A percentile compares a stretch with the other conserved stretches of the same genome.
Evolutionary conservation across 495 filamentous ascomycete species (phyloP).

Genomic region (Daldinia grandis): DNA sequence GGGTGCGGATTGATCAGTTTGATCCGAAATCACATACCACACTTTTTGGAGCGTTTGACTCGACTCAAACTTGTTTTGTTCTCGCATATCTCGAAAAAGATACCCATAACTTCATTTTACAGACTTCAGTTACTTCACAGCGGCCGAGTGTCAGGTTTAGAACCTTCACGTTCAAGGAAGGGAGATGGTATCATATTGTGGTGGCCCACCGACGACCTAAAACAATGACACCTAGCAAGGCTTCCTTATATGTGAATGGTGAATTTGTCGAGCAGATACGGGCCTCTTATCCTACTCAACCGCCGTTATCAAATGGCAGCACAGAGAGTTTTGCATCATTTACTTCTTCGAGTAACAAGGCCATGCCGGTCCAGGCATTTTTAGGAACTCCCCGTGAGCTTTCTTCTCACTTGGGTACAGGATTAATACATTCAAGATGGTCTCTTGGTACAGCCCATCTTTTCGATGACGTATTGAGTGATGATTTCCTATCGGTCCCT

Average conservation of each 20-base stretch:
- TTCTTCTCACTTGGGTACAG: slow-evolving; percentile 79
- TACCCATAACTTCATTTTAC: slow-evolving; percentile 93
- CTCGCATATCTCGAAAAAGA: slow-evolving; percentile 94
- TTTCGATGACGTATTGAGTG: slow-evolving; percentile 85
- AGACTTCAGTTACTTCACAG: slow-evolving; percentile 88
- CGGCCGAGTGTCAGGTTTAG: slow-evolving; percentile 94
- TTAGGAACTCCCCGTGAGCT: slow-evolving; percentile 92
- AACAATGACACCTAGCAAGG: slow-evolving; percentile 79
- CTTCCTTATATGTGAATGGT: slow-evolving; percentile 89
- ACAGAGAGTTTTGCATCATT: slow-evolving; percentile 69
- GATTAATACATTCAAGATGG: slow-evolving; percentile 80
- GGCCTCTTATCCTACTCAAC: slow-evolving; percentile 80
- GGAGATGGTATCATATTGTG: slow-evolving; percentile 90
- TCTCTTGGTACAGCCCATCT: slow-evolving; percentile 89
- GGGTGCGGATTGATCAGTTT: slow-evolving; percentile 88
- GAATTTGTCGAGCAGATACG: slow-evolving; percentile 93
- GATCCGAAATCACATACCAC: slow-evolving; percentile 89
- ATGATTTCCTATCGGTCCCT: slow-evolving; percentile 90
- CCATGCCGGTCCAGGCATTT: slow-evolving; percentile 84
- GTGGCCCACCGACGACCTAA: slow-evolving; percentile 81
- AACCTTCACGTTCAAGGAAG: slow-evolving; percentile 73
- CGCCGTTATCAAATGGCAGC: slow-evolving; percentile 65
- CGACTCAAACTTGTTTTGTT: slow-evolving; percentile 91
- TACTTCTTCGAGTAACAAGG: slow-evolving; percentile 61
- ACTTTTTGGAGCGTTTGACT: slow-evolving; percentile 93